A percentile compares a stretch with the other conserved stretches of the same genome.
Evolutionary conservation across 257 asterid species (phyloP).

Genomic region (Fraxinus anomala): DNA sequence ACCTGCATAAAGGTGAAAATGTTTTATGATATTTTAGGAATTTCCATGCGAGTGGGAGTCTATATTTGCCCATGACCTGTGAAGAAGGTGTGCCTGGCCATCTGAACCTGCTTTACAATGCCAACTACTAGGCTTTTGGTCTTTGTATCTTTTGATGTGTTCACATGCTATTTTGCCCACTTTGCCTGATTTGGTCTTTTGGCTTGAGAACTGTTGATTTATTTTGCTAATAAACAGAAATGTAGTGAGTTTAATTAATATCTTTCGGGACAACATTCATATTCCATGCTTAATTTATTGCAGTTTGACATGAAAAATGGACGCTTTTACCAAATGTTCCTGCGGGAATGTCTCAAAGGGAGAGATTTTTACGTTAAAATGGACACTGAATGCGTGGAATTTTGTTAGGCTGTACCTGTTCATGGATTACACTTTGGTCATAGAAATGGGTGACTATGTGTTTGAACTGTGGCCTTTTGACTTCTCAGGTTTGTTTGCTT

Average conservation of each 20-base stretch:
- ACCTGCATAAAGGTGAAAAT: too few relatives aligned
- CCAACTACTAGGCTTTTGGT: neutral
- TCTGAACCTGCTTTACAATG: neutral
- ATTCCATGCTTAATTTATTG: neutral
- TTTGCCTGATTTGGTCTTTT: neutral
- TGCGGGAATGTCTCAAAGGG: neutral
- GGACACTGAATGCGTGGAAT: neutral
- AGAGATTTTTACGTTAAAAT: neutral
- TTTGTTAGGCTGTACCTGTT: neutral
- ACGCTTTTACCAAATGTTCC: neutral
- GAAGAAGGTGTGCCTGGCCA: neutral
- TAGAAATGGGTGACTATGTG: neutral
- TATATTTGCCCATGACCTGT: neutral
- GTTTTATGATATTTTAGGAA: neutral
- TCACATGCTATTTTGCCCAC: neutral
- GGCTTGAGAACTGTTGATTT: neutral
- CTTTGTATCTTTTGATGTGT: neutral
- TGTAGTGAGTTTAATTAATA: neutral
- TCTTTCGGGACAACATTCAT: neutral
- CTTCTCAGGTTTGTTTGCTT: neutral
- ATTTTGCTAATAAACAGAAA: neutral
- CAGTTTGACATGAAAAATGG: neutral
- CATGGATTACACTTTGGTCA: neutral
- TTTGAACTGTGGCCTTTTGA: neutral
- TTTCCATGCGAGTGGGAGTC: neutral